phyloP scores from a whole-genome alignment of 192 early-diverging fungal species.

The Coemansia erecta region DNA sequence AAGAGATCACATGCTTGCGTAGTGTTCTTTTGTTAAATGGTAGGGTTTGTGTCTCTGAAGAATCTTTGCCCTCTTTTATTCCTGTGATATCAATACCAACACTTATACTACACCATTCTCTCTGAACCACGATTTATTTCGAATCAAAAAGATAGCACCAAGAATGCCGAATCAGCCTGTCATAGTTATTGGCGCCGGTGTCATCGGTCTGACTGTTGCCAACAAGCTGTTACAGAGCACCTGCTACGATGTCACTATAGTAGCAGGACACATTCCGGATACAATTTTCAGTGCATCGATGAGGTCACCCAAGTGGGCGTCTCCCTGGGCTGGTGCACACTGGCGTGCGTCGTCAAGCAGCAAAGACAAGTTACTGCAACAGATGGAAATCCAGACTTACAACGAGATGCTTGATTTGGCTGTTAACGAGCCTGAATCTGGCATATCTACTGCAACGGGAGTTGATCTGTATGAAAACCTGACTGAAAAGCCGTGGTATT shows the following conservation, averaged over 20 bases:
- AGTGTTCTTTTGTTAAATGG: too few relatives aligned
- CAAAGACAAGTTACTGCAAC: slow-evolving; percentile 42
- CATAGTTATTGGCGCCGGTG: slow-evolving; percentile 61
- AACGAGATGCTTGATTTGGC: slow-evolving; percentile 22
- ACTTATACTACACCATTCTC: too few relatives aligned
- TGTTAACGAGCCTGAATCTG: slow-evolving; percentile 13
- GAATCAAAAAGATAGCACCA: neutral
- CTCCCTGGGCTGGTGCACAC: slow-evolving; percentile 62
- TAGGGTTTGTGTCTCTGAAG: too few relatives aligned
- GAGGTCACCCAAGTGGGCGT: slow-evolving; percentile 46
- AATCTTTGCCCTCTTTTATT: too few relatives aligned
- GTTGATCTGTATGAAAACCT: slow-evolving; percentile 15
- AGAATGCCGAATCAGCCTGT: slow-evolving; percentile 12
- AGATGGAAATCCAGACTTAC: slow-evolving; percentile 32
- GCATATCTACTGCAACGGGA: slow-evolving; percentile 19
- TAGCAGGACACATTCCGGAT: slow-evolving; percentile 34
- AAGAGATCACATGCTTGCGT: too few relatives aligned
- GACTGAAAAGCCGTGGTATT: slow-evolving; percentile 13
- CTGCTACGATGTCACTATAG: slow-evolving; percentile 42
- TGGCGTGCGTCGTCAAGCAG: slow-evolving; percentile 59
- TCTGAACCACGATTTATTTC: too few relatives aligned
- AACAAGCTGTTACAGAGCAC: slow-evolving; percentile 40
- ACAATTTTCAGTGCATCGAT: neutral
- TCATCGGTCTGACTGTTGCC: slow-evolving; percentile 59
- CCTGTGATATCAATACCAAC: too few relatives aligned